Evolutionary conservation across 1,284 basidiomycete species (phyloP), one percentile per base, ranked within the genome.

Genomic region (Tremellales sp.): DNA sequence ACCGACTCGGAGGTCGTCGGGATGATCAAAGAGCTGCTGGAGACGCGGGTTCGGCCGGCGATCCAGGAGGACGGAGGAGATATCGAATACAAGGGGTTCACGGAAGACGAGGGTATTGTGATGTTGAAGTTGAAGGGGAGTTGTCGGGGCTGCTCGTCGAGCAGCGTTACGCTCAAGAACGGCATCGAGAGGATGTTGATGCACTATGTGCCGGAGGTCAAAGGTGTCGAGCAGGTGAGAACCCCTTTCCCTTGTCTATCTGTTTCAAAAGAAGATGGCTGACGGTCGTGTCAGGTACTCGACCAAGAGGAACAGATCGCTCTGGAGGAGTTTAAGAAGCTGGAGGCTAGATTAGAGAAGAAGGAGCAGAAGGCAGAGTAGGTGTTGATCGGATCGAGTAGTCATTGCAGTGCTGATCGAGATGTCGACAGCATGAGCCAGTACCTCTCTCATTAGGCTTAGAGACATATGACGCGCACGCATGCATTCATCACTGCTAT

Each of bases 191-290:
- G 94, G 52, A 98, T 98, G 95, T 76, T 98, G 63, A 94, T 90
- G 88, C 94, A 98, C 73, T 98, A 97, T 65, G 89, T 98, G 46
- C 94, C 94, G 5, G 93, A 98, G 73, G 94, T 98, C 27, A 86
- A 94, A 71, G 84, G 83, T n/a, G 92, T 98, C 5, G 89, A 97
- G 65, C 92, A 97, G 82, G 89, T 86, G 53, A 67, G 78, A 70
- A 12, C 18, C 16, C n/a, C 26, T 19, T 18, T 35, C 21, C 36
- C 4, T 9, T 35, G 19, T 25, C 14, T n/a, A 28, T 18, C 10
- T 7, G 27, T 32, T 26, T 28, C 13, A 10, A 26, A 45, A 36
- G 35, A n/a, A 29, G 42, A 47, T 54, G 38, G 51, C 40, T 4
- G 24, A 3, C 38, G 22, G 13, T 38, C 16, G 25, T 21, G 5